Evolutionary conservation across 2,329 filamentous ascomycete genomes (phyloP), one percentile per base, ranked within the genome.

Genomic region (Chrysosporium queenslandicum): DNA sequence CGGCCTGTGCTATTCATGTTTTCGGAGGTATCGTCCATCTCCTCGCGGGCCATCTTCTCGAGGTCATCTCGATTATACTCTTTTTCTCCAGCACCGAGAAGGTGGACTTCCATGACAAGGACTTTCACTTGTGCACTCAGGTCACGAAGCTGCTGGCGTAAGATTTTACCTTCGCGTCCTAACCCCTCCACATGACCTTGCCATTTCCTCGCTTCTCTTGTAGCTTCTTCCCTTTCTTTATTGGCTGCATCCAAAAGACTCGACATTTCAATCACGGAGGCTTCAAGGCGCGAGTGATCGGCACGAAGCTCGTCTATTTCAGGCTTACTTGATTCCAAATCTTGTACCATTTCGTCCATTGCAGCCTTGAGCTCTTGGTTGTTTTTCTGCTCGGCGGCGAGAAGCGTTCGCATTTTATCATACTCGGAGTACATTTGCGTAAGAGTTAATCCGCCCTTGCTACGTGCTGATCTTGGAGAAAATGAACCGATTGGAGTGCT

Each of bases 91-190:
- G 95, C 86, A 51, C 83, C 81, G 53, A 68, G 54, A 18, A 87
- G 82, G 62, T 94, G 84, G 53, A 89, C 78, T 67, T 95, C 91
- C 68, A 94, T 86, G 3, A 96, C 77, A 4, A 98, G 78, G 64
- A 94, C 83, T 66, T 94, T 94, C 58, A 96, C 81, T 67, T 98
- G 90, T 0, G 86, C 83, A 61, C 89, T 89, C 18, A 94, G 77
- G 66, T 97, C 92, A 30, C 91, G 85, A 7, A 97, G 75, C 65
- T 96, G 89, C 58, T 89, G 86, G 48, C 85, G 85, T 21, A 94
- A 74, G 36, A 96, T 87, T 55, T 86, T 83, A 29, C 79, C 77
- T 68, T 97, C 89, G 42, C 74, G 77, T 4, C 71, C 68, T 23
- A 77, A 67, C 16, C 78, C 78, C 54, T 78, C 77, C 52, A 89